phyloP scores from a whole-genome alignment of 805 yeast genomes.

The Pichia phayaonensis region DNA sequence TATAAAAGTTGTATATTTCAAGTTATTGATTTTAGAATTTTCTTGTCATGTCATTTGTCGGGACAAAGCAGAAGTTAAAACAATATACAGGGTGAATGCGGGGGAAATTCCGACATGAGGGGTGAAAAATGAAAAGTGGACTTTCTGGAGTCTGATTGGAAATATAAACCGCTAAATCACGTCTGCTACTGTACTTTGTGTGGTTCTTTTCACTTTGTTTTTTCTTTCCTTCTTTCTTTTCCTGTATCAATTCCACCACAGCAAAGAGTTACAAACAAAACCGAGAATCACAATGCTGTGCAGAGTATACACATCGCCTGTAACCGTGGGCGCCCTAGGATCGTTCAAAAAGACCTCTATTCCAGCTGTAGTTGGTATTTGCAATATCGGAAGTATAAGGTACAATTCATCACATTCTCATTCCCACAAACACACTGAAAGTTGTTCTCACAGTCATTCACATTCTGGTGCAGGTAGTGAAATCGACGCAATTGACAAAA shows the following conservation, averaged over 20 bases:
- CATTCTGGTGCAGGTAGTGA: background rate
- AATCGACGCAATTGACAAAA: background rate
- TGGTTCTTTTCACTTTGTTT: no score
- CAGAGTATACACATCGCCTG: background rate
- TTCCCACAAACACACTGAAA: background rate
- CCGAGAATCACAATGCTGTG: background rate
- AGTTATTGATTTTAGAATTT: background rate
- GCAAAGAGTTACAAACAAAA: background rate
- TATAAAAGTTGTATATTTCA: background rate
- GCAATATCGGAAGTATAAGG: background rate
- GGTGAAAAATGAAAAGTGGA: background rate
- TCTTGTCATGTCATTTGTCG: background rate
- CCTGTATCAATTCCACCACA: background rate
- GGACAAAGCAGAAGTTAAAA: background rate
- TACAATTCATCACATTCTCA: conserved; percentile 5
- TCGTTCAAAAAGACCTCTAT: background rate
- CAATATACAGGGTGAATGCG: background rate
- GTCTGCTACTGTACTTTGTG: background rate
- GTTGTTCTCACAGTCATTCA: conserved; percentile 6
- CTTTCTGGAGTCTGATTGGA: no score
- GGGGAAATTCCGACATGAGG: background rate
- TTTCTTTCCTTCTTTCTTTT: background rate
- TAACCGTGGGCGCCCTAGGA: background rate
- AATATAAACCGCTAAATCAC: background rate
- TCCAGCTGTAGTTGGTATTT: background rate